phyloP scores from a whole-genome alignment of 306 rosid genomes.

The Bauhinia variegata region DNA sequence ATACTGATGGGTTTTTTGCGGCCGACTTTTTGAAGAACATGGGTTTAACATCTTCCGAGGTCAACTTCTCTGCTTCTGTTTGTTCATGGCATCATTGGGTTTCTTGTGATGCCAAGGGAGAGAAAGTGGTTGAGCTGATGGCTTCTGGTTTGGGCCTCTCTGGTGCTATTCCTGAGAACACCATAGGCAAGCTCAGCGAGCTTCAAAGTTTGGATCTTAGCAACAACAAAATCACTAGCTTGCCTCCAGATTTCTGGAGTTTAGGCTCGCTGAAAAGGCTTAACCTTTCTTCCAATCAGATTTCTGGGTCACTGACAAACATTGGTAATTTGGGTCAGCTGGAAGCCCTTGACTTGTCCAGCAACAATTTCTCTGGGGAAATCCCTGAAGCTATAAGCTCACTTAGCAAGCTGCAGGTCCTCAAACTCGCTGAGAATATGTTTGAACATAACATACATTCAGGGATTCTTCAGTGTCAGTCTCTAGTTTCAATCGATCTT shows the following conservation, averaged over 20 bases:
- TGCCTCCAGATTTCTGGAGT: conserved; percentile 96
- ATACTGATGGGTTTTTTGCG: conserved; percentile 75
- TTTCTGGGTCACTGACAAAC: conserved; percentile 79
- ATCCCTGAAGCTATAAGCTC: conserved; percentile 77
- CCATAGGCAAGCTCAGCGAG: conserved; percentile 78
- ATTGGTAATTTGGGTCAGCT: conserved; percentile 84
- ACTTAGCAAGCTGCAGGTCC: conserved; percentile 52
- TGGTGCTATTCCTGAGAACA: conserved; percentile 78
- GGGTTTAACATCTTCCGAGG: conserved; percentile 51
- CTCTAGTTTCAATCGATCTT: conserved; percentile 72
- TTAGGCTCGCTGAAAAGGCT: conserved; percentile 70
- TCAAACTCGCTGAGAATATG: conserved; percentile 68
- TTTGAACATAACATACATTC: conserved; percentile 61
- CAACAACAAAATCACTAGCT: conserved; percentile 68
- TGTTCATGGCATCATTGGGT: conserved; percentile 81
- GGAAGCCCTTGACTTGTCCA: conserved; percentile 71
- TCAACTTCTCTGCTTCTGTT: conserved; percentile 65
- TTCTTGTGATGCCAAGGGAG: conserved; percentile 58
- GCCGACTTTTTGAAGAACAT: conserved; percentile 69
- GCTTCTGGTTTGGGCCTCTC: conserved; percentile 68
- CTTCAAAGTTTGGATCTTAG: conserved; percentile 85
- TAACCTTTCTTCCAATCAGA: conserved; percentile 69
- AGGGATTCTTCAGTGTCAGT: conserved; percentile 66
- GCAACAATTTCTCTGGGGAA: conserved; percentile 69
- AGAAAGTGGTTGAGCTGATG: conserved; percentile 50